Evolutionary conservation across 2,329 filamentous ascomycete species (phyloP).

Genomic region (Periglandula ipomoeae): DNA sequence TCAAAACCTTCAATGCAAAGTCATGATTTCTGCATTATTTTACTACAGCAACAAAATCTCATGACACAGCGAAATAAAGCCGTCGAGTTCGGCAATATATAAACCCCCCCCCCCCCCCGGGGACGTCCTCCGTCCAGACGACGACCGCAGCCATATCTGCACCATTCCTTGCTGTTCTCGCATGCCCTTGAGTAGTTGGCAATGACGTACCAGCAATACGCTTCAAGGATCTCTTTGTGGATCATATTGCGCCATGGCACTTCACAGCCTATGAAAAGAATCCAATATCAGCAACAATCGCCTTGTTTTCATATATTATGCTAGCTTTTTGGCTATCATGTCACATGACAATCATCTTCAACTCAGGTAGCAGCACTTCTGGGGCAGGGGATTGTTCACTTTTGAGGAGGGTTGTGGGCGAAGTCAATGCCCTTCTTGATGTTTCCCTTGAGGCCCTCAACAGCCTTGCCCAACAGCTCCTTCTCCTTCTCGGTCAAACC

Average conservation of each 20-base stretch:
- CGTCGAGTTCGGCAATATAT: neutral
- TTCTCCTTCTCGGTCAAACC: conserved; percentile 80
- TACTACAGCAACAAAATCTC: neutral
- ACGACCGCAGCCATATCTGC: too few species aligned
- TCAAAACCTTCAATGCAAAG: conserved; percentile 70
- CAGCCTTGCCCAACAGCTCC: conserved; percentile 67
- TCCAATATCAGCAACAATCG: conserved; percentile 26
- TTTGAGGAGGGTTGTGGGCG: conserved; percentile 77
- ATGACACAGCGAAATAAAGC: neutral
- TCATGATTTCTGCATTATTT: conserved; percentile 30
- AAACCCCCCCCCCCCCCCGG: neutral
- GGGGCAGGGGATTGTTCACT: conserved; percentile 48
- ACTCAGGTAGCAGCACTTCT: conserved; percentile 19
- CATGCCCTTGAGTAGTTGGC: neutral
- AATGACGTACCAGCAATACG: neutral
- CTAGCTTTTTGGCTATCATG: conserved; percentile 25
- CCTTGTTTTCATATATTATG: conserved; percentile 27
- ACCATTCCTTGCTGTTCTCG: neutral
- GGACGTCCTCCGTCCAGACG: neutral
- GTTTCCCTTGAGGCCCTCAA: conserved; percentile 79
- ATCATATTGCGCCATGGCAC: conserved; percentile 12
- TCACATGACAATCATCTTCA: conserved; percentile 17
- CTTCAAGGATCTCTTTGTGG: neutral
- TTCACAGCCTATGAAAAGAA: conserved; percentile 28
- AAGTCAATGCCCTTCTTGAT: conserved; percentile 92